Evolutionary conservation across 176 grass and related monocot species (phyloP).

Genomic region (Chloris gayana): DNA sequence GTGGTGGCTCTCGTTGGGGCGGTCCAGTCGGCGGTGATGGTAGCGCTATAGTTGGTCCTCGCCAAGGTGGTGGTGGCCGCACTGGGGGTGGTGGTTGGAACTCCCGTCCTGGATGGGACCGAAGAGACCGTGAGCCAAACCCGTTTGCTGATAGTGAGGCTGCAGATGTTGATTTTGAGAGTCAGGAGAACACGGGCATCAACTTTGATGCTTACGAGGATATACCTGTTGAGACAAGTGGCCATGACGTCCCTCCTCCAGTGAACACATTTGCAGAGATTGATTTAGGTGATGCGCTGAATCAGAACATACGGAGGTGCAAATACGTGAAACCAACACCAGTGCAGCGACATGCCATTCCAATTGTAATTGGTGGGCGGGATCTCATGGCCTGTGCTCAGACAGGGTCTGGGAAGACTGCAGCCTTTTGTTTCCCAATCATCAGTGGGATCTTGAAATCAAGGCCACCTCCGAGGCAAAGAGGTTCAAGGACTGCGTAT

Average conservation of each 20-base stretch:
- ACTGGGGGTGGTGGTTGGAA: not conserved
- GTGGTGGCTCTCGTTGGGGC: not conserved
- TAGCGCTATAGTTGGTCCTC: not conserved
- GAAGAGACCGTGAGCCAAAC: not conserved
- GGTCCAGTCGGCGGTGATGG: not conserved
- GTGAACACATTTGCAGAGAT: not conserved
- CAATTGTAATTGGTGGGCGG: not conserved
- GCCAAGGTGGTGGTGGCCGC: not conserved
- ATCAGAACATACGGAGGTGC: not conserved
- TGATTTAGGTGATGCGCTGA: not conserved
- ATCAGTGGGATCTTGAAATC: not conserved
- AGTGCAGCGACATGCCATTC: not conserved
- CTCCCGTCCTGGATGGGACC: not conserved
- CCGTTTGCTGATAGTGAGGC: not conserved
- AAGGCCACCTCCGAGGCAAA: not conserved
- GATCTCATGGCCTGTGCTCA: not conserved
- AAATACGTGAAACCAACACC: not conserved
- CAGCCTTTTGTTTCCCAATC: not conserved
- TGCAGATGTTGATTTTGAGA: not conserved
- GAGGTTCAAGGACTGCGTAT: not conserved
- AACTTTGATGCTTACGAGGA: slow-evolving; percentile 1
- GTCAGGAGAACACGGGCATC: not conserved
- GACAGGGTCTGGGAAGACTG: not conserved
- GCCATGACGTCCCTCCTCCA: not conserved
- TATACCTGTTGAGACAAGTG: not conserved